Conservation (phyloP, 371 early-diverging fungal genomes). For the Rhizomucor pusillus region DNA sequence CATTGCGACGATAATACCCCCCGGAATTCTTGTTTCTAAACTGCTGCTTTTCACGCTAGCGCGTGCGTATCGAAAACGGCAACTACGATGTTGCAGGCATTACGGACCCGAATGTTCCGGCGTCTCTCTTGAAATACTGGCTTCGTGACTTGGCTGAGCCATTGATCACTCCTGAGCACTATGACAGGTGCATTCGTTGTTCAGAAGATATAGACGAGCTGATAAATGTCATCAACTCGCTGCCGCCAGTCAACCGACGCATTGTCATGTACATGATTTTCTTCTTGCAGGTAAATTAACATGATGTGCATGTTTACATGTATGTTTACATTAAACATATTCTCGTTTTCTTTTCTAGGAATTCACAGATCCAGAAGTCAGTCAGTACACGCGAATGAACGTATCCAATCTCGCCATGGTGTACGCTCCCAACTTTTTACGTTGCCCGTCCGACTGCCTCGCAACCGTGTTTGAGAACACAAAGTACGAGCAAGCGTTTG, state of each 20-base stretch:
- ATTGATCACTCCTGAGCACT: slow-evolving; percentile 78
- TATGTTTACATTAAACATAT: not conserved
- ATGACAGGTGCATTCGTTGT: slow-evolving; percentile 66
- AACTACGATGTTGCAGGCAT: slow-evolving; percentile 69
- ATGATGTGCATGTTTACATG: not conserved
- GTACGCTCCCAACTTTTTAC: slow-evolving; percentile 92
- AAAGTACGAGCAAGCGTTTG: slow-evolving; percentile 61
- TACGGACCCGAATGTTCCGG: slow-evolving; percentile 89
- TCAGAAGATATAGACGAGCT: slow-evolving; percentile 60
- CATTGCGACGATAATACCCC: not conserved
- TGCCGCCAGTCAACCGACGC: slow-evolving; percentile 78
- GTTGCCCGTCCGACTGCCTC: slow-evolving; percentile 82
- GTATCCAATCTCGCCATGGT: slow-evolving; percentile 92
- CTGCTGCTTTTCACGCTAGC: slow-evolving; percentile 17
- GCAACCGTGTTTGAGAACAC: slow-evolving; percentile 81
- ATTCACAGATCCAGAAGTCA: slow-evolving; percentile 71
- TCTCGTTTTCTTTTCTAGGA: slow-evolving; percentile 36
- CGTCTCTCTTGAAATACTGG: slow-evolving; percentile 92
- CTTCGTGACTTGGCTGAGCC: slow-evolving; percentile 92
- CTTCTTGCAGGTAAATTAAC: slow-evolving; percentile 70
- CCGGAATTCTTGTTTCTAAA: not conserved
- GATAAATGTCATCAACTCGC: slow-evolving; percentile 55
- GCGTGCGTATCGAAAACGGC: slow-evolving; percentile 83
- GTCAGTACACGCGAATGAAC: slow-evolving; percentile 83
- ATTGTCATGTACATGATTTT: slow-evolving; percentile 78